phyloP scores from a whole-genome alignment of 2,329 filamentous ascomycete genomes.

The Ascochyta viciae-villosae region DNA sequence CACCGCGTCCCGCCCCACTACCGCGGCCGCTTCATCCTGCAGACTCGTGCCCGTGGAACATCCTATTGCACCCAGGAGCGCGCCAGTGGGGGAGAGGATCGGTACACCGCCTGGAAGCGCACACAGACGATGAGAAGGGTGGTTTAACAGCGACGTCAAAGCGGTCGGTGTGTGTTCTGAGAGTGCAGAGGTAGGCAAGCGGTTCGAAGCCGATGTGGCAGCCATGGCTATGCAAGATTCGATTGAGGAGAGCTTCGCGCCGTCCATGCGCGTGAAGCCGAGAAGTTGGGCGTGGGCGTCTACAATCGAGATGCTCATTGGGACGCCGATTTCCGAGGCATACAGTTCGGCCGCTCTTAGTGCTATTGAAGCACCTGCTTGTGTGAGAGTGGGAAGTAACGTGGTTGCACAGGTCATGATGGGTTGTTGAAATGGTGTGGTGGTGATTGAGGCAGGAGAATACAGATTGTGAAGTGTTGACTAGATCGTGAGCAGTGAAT shows the following conservation, averaged over 20 bases:
- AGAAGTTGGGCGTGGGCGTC: constrained; percentile 54
- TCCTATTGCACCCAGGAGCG: constrained; percentile 60
- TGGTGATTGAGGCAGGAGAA: neutral
- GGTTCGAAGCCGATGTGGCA: constrained; percentile 62
- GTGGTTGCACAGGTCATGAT: constrained; percentile 25
- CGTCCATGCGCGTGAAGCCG: constrained; percentile 57
- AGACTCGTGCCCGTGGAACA: constrained; percentile 61
- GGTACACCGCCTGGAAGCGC: constrained; percentile 61
- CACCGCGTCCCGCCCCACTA: constrained; percentile 59
- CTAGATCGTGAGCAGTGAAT: neutral
- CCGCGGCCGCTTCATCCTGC: constrained; percentile 60
- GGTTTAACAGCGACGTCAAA: constrained; percentile 58
- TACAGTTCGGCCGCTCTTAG: constrained; percentile 38
- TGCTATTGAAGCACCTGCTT: constrained; percentile 38
- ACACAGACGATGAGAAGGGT: constrained; percentile 58
- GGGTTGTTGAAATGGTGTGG: neutral
- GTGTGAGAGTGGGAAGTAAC: constrained; percentile 38
- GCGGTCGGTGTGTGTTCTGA: constrained; percentile 57
- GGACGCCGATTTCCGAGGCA: constrained; percentile 35
- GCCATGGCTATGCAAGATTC: constrained; percentile 69
- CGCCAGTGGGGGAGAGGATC: constrained; percentile 54
- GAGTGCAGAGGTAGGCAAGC: constrained; percentile 58
- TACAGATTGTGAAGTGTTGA: neutral
- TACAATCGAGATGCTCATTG: constrained; percentile 58
- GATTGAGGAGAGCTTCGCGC: constrained; percentile 57